phyloP scores from a whole-genome alignment of 2,329 filamentous ascomycete species.

The Pseudogymnoascus sp. region DNA sequence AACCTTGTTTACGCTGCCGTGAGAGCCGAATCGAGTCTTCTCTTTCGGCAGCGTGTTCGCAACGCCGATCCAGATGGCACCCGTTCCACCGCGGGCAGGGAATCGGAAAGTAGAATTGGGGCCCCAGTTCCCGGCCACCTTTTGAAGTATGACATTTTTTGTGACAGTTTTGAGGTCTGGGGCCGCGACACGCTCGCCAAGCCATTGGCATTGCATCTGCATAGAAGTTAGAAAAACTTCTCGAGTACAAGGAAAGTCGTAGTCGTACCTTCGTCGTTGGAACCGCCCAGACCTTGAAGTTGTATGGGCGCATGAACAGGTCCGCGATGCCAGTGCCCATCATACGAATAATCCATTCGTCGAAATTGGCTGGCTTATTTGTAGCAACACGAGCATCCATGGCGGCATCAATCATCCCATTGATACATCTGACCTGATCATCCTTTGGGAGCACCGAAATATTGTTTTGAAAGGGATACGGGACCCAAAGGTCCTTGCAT shows the following conservation, averaged over 20 bases:
- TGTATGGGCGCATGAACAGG: conserved; percentile 98
- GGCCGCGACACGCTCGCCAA: conserved; percentile 95
- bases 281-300: conserved; percentile 99
- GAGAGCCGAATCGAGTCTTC: conserved; percentile 83
- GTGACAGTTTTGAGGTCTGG: conserved; percentile 91
- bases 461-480: conserved; percentile 99
- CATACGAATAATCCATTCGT: conserved; percentile 95
- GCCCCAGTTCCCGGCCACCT: conserved; percentile 95
- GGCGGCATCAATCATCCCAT: conserved; percentile 92
- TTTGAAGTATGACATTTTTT: conserved; percentile 90
- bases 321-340: conserved; percentile 84
- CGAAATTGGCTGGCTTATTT: conserved; percentile 92
- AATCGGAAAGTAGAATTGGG: conserved; percentile 98
- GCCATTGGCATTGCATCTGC: conserved; percentile 98
- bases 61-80: conserved; percentile 98
- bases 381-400: conserved; percentile 77
- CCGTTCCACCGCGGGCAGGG: conserved; percentile 88
- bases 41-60: conserved; percentile 85
- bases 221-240: background rate
- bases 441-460: conserved; percentile 97
- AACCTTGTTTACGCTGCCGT: conserved; percentile 76
- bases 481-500: conserved; percentile 93
- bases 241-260: background rate
- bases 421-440: conserved; percentile 88
- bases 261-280: conserved; percentile 78